Percentiles rank a stretch among this genome's conserved stretches.
Evolutionary conservation across 2,329 filamentous ascomycete genomes (phyloP).

Genomic region (Ophiostoma sp.): DNA sequence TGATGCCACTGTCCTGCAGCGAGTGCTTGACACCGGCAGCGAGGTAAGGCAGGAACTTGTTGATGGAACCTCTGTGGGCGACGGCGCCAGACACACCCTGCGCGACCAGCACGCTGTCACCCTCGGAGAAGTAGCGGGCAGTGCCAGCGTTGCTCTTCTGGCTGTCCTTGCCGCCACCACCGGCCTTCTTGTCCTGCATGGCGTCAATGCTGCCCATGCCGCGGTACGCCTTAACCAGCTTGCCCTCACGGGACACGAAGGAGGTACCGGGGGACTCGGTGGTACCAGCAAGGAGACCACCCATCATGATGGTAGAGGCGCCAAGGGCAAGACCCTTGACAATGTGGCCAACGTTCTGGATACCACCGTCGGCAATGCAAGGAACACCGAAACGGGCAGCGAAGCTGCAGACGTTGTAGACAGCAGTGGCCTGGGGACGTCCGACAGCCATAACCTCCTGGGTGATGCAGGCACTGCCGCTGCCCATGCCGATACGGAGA

Average conservation of each 20-base stretch:
- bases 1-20: constrained; percentile 87
- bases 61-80: constrained; percentile 75
- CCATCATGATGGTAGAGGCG: constrained; percentile 98
- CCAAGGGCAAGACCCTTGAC: constrained; percentile 96
- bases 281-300: constrained; percentile 90
- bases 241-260: constrained; percentile 91
- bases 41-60: constrained; percentile 93
- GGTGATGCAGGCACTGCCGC: constrained; percentile 95
- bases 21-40: constrained; percentile 95
- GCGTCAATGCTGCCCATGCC: constrained; percentile 98
- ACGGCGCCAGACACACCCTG: constrained; percentile 91
- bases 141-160: constrained; percentile 89
- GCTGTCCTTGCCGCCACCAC: constrained; percentile 63
- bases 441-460: constrained; percentile 99
- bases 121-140: constrained; percentile 96
- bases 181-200: constrained; percentile 99
- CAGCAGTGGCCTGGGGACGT: constrained; percentile 87
- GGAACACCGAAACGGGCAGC: constrained; percentile 91
- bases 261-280: constrained; percentile 96
- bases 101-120: constrained; percentile 87
- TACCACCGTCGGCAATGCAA: constrained; percentile 94
- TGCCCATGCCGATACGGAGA: constrained; percentile 97
- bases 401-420: constrained; percentile 84
- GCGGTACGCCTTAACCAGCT: constrained; percentile 98
- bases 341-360: constrained; percentile 98